These are phyloP conservation scores for Phlebiopsis flavidoalba DNA, from an alignment of 768 basidiomycete genomes.

Conservation along the genomic window DNA sequence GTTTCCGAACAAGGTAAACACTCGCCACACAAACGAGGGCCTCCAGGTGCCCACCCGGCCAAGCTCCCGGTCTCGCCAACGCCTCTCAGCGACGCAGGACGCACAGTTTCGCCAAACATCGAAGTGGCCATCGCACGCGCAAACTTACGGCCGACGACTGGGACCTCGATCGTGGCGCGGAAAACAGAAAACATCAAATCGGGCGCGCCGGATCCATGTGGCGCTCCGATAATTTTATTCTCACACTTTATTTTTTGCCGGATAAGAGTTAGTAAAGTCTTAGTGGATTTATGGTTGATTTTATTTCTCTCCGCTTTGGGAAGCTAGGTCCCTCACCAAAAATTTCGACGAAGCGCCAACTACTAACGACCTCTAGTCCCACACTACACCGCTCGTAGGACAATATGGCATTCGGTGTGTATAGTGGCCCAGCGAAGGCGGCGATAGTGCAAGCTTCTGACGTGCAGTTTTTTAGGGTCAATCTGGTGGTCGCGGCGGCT, in stretches of 20 bases:
- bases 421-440: not conserved
- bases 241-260: not conserved
- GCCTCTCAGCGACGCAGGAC: too few species aligned
- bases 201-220: too few species aligned
- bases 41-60: too few species aligned
- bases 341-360: slow-evolving; percentile 10
- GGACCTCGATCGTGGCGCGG: too few species aligned
- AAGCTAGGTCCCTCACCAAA: slow-evolving; percentile 12
- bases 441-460: not conserved
- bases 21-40: too few species aligned
- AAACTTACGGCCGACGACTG: too few species aligned
- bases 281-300: not conserved
- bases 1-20: too few species aligned
- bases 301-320: not conserved
- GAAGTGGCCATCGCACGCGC: too few species aligned
- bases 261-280: not conserved
- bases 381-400: slow-evolving; percentile 4
- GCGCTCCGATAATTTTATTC: not conserved
- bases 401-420: slow-evolving; percentile 30
- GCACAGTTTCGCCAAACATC: too few species aligned
- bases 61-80: too few species aligned
- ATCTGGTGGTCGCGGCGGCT: slow-evolving; percentile 68
- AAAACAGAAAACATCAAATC: too few species aligned
- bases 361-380: not conserved
- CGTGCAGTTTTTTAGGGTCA: slow-evolving; percentile 31